Evolutionary conservation across 331 rosid species (phyloP), one percentile per base, ranked within the genome.

Genomic region (Quercus phellos): DNA sequence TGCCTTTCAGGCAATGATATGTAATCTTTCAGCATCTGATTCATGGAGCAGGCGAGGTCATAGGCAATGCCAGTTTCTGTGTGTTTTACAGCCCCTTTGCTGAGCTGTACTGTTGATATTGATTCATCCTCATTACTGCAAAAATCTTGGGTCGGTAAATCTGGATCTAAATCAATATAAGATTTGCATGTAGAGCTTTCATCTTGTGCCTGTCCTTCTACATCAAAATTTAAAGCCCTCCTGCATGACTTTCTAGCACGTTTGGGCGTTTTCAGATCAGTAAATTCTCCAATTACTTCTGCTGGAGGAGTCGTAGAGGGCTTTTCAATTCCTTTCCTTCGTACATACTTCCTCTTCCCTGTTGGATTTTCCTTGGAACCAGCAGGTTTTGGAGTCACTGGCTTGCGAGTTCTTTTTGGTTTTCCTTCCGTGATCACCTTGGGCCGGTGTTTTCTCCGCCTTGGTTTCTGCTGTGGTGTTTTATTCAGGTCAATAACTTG

Each of bases 351-450:
- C 77, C 98, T 87, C 86, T 78, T 87, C 66, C 16, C 83, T 63
- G 81, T 80, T 58, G 81, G 69, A 38, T 80, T 86, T 74, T 78
- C 88, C 79, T 82, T 87, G 30, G 90, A 70, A 82, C 67, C 84
- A 46, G 66, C 69, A 18, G 90, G 73, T 78, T 87, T 85, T 55
- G 89, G 86, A 54, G 81, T 80, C 68, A 21, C 77, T 29, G 83
- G 82, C 71, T 85, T 90, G 55, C 77, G 81, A 30, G 78, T 63
- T 80, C 78, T 79, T 82, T 78, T 93, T 42, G 89, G 88, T 72
- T 89, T 92, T 55, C 85, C 91, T 89, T 94, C 98, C 17, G 16
- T 78, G 72, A 94, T 80, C 81, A 94, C 98, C 89, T 89, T 94
- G 60, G 97, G 97, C 70, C 97, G 87, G 85, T 92, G 93, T 81